These are phyloP conservation scores for Fragaria iinumae DNA, from an alignment of 306 rosid genomes.

Conservation along the genomic window DNA sequence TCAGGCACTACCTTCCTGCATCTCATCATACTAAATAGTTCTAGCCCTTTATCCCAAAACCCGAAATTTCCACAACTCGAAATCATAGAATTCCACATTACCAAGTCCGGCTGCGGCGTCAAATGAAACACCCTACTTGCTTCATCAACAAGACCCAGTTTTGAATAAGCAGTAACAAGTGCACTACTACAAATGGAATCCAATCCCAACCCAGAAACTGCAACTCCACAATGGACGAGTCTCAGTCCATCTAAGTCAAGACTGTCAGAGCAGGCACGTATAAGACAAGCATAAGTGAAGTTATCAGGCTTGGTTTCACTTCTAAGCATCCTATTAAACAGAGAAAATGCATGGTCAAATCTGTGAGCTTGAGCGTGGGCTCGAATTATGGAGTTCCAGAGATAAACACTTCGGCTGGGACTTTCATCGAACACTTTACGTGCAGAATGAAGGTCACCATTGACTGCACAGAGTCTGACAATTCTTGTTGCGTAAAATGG, in stretches of 20 bases:
- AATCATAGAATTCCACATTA: slow-evolving; percentile 79
- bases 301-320: slow-evolving; percentile 49
- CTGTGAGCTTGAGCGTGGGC: slow-evolving; percentile 57
- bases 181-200: slow-evolving; percentile 48
- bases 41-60: slow-evolving; percentile 55
- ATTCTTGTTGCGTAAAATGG: slow-evolving; percentile 76
- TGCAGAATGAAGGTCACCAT: slow-evolving; percentile 45
- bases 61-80: slow-evolving; percentile 62
- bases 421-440: slow-evolving; percentile 59
- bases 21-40: slow-evolving; percentile 57
- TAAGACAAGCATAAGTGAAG: slow-evolving; percentile 45
- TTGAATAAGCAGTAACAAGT: slow-evolving; percentile 65
- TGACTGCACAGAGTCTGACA: slow-evolving; percentile 46
- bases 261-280: slow-evolving; percentile 41
- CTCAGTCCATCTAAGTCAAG: slow-evolving; percentile 31
- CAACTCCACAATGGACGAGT: slow-evolving; percentile 36
- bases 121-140: slow-evolving; percentile 59
- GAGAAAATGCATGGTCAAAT: slow-evolving; percentile 50
- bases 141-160: slow-evolving; percentile 58
- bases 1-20: slow-evolving; percentile 51
- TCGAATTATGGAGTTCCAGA: slow-evolving; percentile 86
- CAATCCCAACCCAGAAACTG: slow-evolving; percentile 37
- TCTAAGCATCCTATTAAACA: slow-evolving; percentile 50
- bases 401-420: slow-evolving; percentile 56
- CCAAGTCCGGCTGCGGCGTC: slow-evolving; percentile 62